Conservation (phyloP, 371 early-diverging fungal genomes). For the Antonospora locustae region DNA sequence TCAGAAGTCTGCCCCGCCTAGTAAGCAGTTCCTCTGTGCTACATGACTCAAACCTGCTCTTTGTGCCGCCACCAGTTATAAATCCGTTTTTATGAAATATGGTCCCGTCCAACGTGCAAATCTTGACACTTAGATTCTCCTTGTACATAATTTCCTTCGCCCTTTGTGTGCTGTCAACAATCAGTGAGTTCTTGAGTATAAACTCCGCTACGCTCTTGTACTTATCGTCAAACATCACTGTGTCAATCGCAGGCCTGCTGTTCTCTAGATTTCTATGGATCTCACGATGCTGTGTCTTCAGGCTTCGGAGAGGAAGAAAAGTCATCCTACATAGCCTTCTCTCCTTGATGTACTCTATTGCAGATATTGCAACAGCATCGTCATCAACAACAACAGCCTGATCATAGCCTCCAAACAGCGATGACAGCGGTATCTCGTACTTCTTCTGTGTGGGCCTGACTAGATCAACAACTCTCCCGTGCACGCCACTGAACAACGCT, state of each 20-base stretch:
- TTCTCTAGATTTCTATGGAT: conserved; percentile 61
- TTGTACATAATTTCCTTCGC: conserved; percentile 57
- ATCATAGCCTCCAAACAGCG: conserved; percentile 57
- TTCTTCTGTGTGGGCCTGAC: conserved; percentile 76
- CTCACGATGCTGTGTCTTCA: conserved; percentile 59
- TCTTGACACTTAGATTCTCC: conserved; percentile 63
- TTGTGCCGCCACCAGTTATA: conserved; percentile 58
- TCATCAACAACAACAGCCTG: conserved; percentile 59
- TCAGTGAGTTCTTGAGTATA: conserved; percentile 57
- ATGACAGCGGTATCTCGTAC: conserved; percentile 68
- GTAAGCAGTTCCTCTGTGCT: conserved; percentile 11
- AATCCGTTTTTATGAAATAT: conserved; percentile 5
- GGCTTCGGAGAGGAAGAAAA: conserved; percentile 74
- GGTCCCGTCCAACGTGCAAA: conserved; percentile 4
- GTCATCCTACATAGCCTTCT: conserved; percentile 75
- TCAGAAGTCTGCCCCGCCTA: conserved; percentile 20
- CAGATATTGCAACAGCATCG: conserved; percentile 57
- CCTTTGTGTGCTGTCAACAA: conserved; percentile 17
- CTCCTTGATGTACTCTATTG: conserved; percentile 69
- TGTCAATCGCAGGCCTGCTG: conserved; percentile 68
- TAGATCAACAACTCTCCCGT: conserved; percentile 73
- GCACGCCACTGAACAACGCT: conserved; percentile 68
- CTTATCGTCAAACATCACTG: conserved; percentile 65
- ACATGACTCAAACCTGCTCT: conserved; percentile 20
- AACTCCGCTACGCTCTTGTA: conserved; percentile 66